Evolutionary conservation across 768 basidiomycete genomes (phyloP).

Genomic region (Coprinopsis marcescibilis): DNA sequence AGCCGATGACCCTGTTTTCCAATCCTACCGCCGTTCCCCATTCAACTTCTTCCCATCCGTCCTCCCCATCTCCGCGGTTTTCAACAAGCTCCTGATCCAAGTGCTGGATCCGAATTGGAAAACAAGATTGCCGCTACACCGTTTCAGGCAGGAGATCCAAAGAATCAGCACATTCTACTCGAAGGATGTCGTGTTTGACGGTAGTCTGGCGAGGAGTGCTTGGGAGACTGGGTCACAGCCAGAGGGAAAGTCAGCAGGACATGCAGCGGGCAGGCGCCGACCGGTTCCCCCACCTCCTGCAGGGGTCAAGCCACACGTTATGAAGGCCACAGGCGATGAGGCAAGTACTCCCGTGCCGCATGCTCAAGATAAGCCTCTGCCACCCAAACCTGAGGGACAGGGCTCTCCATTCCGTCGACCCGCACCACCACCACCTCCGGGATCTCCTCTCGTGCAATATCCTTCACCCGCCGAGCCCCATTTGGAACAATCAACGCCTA

Average conservation of each 20-base stretch:
- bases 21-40: slow-evolving; percentile 77
- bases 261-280: neutral
- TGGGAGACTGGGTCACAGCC: slow-evolving; percentile 57
- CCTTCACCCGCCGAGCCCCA: no score
- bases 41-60: slow-evolving; percentile 76
- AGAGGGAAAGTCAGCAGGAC: neutral
- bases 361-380: neutral
- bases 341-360: neutral
- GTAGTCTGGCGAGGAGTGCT: slow-evolving; percentile 70
- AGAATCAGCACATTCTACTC: slow-evolving; percentile 63
- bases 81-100: slow-evolving; percentile 68
- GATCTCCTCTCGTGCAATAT: no score
- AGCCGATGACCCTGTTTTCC: slow-evolving; percentile 79
- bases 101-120: slow-evolving; percentile 70
- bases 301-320: neutral
- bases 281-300: slow-evolving; percentile 8
- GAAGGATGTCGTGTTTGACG: slow-evolving; percentile 71
- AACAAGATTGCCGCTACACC: slow-evolving; percentile 43
- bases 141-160: slow-evolving; percentile 53
- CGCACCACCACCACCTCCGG: neutral
- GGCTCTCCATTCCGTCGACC: neutral
- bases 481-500: no score
- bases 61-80: slow-evolving; percentile 70
- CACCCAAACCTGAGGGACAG: neutral
- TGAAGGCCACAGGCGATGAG: neutral